Conservation (phyloP, 2,329 filamentous ascomycete genomes). For the Clarireedia homoeocarpa region DNA sequence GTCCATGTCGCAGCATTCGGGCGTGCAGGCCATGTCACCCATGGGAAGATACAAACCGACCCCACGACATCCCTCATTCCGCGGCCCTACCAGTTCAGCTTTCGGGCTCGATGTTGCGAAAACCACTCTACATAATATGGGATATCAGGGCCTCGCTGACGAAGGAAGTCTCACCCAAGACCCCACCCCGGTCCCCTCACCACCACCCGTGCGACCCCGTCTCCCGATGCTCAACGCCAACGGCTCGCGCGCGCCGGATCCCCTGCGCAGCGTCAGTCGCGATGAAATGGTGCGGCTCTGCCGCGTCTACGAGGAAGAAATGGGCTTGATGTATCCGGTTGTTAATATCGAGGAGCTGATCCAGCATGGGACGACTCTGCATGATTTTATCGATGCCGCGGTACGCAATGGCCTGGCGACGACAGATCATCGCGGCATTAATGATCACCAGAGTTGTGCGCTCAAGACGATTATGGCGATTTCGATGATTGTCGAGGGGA, state of each 20-base stretch:
- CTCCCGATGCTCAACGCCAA: constrained; percentile 12
- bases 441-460: constrained; percentile 58
- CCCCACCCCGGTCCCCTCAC: constrained; percentile 35
- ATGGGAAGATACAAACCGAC: constrained; percentile 15
- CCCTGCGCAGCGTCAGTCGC: constrained; percentile 69
- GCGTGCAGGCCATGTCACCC: constrained; percentile 18
- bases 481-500: constrained; percentile 68
- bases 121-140: constrained; percentile 82
- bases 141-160: constrained; percentile 62
- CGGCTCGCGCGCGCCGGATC: constrained; percentile 55
- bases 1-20: constrained; percentile 21
- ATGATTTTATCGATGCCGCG: constrained; percentile 65
- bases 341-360: constrained; percentile 66
- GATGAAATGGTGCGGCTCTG: constrained; percentile 76
- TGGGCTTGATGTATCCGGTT: constrained; percentile 87
- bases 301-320: constrained; percentile 77
- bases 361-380: constrained; percentile 60
- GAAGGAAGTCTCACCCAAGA: constrained; percentile 52
- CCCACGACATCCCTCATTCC: constrained; percentile 51
- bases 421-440: constrained; percentile 35
- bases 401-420: constrained; percentile 50
- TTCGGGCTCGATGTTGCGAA: constrained; percentile 85
- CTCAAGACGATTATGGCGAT: constrained; percentile 80
- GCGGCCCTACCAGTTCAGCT: constrained; percentile 76
- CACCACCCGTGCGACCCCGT: constrained; percentile 17